Base-by-base conservation (phyloP, 371 early-diverging fungal species). In the Mucor saturninus region DNA sequence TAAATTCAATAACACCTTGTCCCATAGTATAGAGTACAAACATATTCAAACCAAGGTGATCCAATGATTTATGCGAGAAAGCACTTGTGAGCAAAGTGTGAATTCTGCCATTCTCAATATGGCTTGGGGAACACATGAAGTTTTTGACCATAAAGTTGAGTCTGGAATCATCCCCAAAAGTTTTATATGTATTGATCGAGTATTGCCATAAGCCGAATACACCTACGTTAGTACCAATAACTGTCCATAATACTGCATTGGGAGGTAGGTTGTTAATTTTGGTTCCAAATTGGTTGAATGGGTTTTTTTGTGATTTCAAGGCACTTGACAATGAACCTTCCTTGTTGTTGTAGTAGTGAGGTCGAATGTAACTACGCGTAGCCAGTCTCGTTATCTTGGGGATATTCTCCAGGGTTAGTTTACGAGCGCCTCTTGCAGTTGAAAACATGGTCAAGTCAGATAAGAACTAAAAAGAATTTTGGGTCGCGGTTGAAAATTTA, bases 171-270 rank as follows among this genome's bases (percentile, higher is more conserved):
- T 86, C 85, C 4, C 78, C 75, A 69, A 84, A 84, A 32, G 74
- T 72, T 39, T 64, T 53, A 31, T 79, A 80, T 5, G 72, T 67
- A 4, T 61, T 72, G n/a, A 79, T 68, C 7, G 83, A 83, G 50
- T 84, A 86, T 58, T 81, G 80, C 87, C 87, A 86, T 9, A 64
- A 28, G 1, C 71, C 59, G 73, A 73, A 86, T 4, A 86, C 79
- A 5, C 64, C 65, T 2, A 75, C 70, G 50, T 86, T 86, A 61
- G 74, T 65, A 37, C 81, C 84, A 43, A 83, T 71, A 4, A 86
- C 67, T 0, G 72, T 31, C 59, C 79, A 81, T 5, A 83, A 60
- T 11, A 85, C 63, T 9, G 64, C 74, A 43, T 79, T 76, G 49
- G 78, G 77, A 53, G 74, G 63, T 7, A 65, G 46, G 28, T 68